Evolutionary conservation across 371 early-diverging fungal species (phyloP), one percentile per base, ranked within the genome.

Genomic region (Entomophthora muscae): DNA sequence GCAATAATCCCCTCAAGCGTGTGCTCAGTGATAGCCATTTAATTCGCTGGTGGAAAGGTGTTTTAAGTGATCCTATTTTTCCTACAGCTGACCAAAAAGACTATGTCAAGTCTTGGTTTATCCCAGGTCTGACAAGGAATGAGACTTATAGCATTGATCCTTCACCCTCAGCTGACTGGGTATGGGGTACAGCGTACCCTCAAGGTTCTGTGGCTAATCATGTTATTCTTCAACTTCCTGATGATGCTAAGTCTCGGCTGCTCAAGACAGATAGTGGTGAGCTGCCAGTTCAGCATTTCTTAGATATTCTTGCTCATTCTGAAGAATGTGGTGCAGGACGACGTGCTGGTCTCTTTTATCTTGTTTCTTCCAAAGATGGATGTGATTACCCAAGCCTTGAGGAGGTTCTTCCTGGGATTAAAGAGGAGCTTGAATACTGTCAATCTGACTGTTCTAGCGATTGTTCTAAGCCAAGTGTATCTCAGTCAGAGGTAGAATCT

Each of bases 11-110:
- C 21, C 61, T 54, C 1, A 93, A 93, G 61, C 73, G 66, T 3
- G 66, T 71, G 1, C 69, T 91, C 29, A 67, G 69, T 42, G 91
- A 88, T 65, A 70, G 78, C 7, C 71, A 73, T 0, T 76, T 93
- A 27, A 72, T 90, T 28, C 73, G 72, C 27, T 91, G 91, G 91
- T 93, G 93, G 92, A 78, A 78, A 57, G 70, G 71, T 42, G 66
- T 67, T 60, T 23, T 69, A 28, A 33, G 31, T 51, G 5, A 5
- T 10, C 17, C 42, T 10, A 5, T 42, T 42, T 42, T 42, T 17
- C 42, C 17, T 5, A 42, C 42, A 17, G 42, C 42, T 42, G 17
- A 42, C 5, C 55, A 59, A 61, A 30, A 63, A 24, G 31, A 52
- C 22, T 26, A 17, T 52, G 23, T 12, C 63, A 23, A 30, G 55